Percentiles rank a stretch among this genome's conserved stretches.
Evolutionary conservation across 768 basidiomycete species (phyloP).

Genomic region (Pholiota microspora): DNA sequence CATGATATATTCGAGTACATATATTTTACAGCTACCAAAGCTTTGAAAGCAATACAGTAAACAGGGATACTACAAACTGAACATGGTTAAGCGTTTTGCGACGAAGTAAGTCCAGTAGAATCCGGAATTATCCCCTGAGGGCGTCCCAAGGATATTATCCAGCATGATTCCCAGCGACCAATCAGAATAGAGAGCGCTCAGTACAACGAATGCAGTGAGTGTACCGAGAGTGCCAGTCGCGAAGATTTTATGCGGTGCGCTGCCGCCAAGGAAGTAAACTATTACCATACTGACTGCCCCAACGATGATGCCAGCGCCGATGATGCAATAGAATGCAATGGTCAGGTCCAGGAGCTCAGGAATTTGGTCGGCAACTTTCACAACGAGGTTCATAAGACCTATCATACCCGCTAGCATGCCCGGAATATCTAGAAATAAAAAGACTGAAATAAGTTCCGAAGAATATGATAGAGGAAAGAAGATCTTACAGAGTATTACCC

Average conservation of each 20-base stretch:
- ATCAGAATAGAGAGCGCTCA: slow-evolving; percentile 26
- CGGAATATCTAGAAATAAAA: slow-evolving; percentile 21
- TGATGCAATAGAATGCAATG: slow-evolving; percentile 24
- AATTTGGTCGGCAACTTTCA: slow-evolving; percentile 16
- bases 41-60: too few species aligned
- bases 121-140: slow-evolving; percentile 23
- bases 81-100: slow-evolving; percentile 26
- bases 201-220: slow-evolving; percentile 19
- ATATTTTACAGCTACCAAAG: too few species aligned
- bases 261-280: slow-evolving; percentile 19
- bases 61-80: slow-evolving; percentile 15
- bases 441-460: background rate
- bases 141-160: slow-evolving; percentile 25
- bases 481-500: slow-evolving; percentile 22
- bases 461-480: background rate
- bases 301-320: slow-evolving; percentile 22
- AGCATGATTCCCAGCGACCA: slow-evolving; percentile 29
- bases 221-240: slow-evolving; percentile 22
- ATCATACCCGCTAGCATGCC: slow-evolving; percentile 30
- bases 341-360: slow-evolving; percentile 19
- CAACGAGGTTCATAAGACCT: slow-evolving; percentile 29
- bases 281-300: slow-evolving; percentile 18
- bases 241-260: slow-evolving; percentile 18
- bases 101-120: slow-evolving; percentile 28
- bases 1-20: too few species aligned